Base-by-base conservation (phyloP, 73 alveolate species). In the Paramecium sexaurelia region DNA sequence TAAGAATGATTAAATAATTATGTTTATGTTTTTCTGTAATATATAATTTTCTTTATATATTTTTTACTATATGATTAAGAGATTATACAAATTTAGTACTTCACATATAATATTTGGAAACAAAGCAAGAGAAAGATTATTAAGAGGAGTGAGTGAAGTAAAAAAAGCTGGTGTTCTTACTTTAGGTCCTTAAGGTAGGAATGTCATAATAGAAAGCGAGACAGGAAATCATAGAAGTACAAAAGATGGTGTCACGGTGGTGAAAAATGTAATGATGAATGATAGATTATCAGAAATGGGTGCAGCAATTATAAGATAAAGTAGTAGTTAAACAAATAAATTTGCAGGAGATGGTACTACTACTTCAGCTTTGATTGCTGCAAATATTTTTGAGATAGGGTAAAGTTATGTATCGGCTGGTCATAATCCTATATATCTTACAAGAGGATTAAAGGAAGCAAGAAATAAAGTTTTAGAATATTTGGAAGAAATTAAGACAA, bases 261-360 rank as follows among this genome's bases (percentile, higher is more conserved):
- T 71, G 8, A 61, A 61, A 26, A 61, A 61, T 61, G 43, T 61
- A 11, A 29, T 61, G 39, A 61, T 17, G 84, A 92, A 91, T 17
- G 92, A 92, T 33, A 92, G 97, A 47, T 92, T 68, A 11, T 87
- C 57, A 51, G 98, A 97, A 83, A 45, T 97, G 55, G 99, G 99
- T 17, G 97, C 99, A 4, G 85, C 95, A 19, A 55, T 97, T 26
- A 68, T 95, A 19, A 94, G 97, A 91, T 84, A 92, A 36, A 94
- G 96, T 24, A 96, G 98, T 40, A 85, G 92, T 27, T 91, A 89
- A 32, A 85, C 98, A 29, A 96, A 95, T 68, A 84, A 84, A 24
- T 96, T 55, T 86, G 98, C 99, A 27, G 99, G 99, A 10, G 99
- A 97, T 90, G 99, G 99, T 13, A 97, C 99, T 0, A 97, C 99